Base-by-base conservation (phyloP, 306 rosid genomes). In the Cucumis melo region DNA sequence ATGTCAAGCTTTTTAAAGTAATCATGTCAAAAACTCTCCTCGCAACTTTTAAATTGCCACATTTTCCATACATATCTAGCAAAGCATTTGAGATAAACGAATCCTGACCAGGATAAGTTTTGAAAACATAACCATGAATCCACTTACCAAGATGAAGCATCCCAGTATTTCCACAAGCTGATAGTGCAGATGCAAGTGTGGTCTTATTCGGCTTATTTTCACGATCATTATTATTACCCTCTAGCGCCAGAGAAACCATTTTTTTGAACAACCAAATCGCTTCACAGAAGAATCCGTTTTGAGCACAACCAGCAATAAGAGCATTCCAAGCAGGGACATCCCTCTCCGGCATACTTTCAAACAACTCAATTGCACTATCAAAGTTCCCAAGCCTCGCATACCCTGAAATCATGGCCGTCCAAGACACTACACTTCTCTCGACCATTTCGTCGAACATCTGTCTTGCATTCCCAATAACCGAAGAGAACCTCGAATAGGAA, bases 241-340 rank as follows among this genome's bases (percentile, higher is more conserved):
- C 89, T 64, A 13, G 65, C 2, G 82, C 78, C 10, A 75, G 54
- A 32, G 36, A 29, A 24, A 84, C 74, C 92, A 92, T 86, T 77
- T 80, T 86, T 80, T 80, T 86, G 67, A 92, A 90, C 77, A 92
- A 76, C 63, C 74, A 82, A 81, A 90, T 81, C 65, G 92, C 90
- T 81, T 83, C 88, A 10, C 75, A 41, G 74, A 90, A 92, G 67
- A 84, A 66, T 58, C 93, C 98, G 77, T 89, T 92, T 86, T 92
- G 96, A 41, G 93, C 83, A 72, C 88, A 89, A 24, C 98, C 96
- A 0, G 91, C 81, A 78, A 92, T 90, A 5, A 89, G 64, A 8
- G 98, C 91, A 71, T 90, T 92, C 98, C 96, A 92, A 73, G 89
- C 85, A 1, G 96, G 91, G 29, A 90, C 86, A 61, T 90, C 93